Evolutionary conservation across 306 rosid genomes (phyloP), one percentile per base, ranked within the genome.

Genomic region (Pyrus bretschneideri): DNA sequence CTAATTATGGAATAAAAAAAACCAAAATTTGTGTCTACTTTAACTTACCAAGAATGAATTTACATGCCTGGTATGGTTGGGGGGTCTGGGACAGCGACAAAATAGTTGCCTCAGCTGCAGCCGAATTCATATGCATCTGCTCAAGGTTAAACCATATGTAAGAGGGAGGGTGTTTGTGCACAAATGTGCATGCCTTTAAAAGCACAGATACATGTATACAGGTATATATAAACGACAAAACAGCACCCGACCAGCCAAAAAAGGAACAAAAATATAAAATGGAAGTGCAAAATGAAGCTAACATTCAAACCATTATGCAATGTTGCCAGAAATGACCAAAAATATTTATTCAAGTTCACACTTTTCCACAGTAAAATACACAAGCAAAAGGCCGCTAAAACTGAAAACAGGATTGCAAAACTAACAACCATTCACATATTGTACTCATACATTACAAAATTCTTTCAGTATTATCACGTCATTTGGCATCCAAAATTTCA

Each of bases 21-120:
- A 58, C 33, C 44, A 38, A 67, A 65, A 12, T 66, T 68, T 40
- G 46, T 60, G 72, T 29, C 35, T 27, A 45, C 11, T 74, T 42
- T 6, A 71, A 85, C 94, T 78, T 74, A 91, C 98, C 97, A 72
- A 94, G 96, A 81, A 94, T 92, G 85, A 87, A 94, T 79, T 91
- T 90, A 75, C 98, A 94, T 73, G 92, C 84, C 80, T 85, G 88
- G 70, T 92, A 94, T 11, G 98, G 98, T 75, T 89, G 97, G 72
- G 92, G 90, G 70, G 98, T 80, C 76, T 81, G 91, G 40, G 91
- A 83, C 38, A 94, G 86, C 40, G 95, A 85, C 84, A 89, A 68
- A 31, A 94, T 82, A 71, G 93, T 86, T 52, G 93, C 89, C 85
- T 94, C 97, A 15, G 97, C 89, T 65, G 89, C 88, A 69, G 78